A percentile compares a stretch with the other conserved stretches of the same genome.
phyloP scores from a whole-genome alignment of 1,139 yeast species.

The Lodderomyces oxycetoniae region DNA sequence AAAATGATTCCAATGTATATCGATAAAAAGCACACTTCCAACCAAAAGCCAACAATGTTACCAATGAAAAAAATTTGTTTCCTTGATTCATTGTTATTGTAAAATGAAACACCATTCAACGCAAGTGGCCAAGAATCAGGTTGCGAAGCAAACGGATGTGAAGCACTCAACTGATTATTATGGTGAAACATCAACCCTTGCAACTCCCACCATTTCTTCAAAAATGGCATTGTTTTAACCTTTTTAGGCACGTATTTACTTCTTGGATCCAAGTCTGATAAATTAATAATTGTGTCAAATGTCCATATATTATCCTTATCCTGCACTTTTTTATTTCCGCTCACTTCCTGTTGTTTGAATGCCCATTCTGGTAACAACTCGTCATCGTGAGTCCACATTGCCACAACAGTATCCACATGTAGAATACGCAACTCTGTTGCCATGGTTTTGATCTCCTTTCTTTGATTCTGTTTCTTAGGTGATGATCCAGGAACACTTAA shows the following conservation, averaged over 20 bases:
- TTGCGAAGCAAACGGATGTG: constrained; percentile 94
- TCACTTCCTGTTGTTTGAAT: constrained; percentile 83
- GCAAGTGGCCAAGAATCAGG: constrained; percentile 96
- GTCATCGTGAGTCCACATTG: constrained; percentile 92
- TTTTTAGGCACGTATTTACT: constrained; percentile 53
- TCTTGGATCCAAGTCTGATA: constrained; percentile 56
- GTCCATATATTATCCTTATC: constrained; percentile 72
- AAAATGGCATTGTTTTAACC: constrained; percentile 60
- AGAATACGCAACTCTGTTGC: constrained; percentile 63
- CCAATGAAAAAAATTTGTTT: constrained; percentile 88
- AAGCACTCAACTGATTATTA: constrained; percentile 78
- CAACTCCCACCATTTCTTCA: constrained; percentile 83
- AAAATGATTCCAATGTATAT: constrained; percentile 56
- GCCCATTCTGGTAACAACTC: constrained; percentile 92
- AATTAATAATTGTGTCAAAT: constrained; percentile 65
- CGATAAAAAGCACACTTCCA: constrained; percentile 66
- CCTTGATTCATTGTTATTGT: constrained; percentile 68
- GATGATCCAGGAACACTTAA: constrained; percentile 32
- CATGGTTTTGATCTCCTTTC: constrained; percentile 60
- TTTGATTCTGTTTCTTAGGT: constrained; percentile 38
- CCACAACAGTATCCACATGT: constrained; percentile 84
- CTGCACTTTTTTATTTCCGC: constrained; percentile 79
- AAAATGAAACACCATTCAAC: constrained; percentile 88
- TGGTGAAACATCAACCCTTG: constrained; percentile 89
- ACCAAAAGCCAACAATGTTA: constrained; percentile 89